Evolutionary conservation across 768 basidiomycete genomes (phyloP), one percentile per base, ranked within the genome.

Genomic region (Rhizopogon roseolus): DNA sequence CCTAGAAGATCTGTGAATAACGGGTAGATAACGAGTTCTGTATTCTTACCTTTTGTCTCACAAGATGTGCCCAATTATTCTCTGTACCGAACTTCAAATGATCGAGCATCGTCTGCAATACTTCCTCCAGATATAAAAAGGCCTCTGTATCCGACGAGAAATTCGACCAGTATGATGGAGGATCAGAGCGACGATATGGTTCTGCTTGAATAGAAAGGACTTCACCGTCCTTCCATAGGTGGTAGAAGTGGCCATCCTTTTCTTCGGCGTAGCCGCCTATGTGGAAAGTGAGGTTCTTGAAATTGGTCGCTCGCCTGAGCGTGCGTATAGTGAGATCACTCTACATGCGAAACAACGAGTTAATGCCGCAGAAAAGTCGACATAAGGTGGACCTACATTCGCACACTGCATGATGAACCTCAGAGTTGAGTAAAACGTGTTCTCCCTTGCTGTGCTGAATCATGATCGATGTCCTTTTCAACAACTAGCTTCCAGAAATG

Each of bases 41-140:
- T 36, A 10, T 3, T 34, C 32, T 48, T 9, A 48, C 46, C 46
- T 68, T 71, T 40, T 60, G 52, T 17, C 66, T 68, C 14, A 69
- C 57, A 16, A 69, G 58, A 60, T 71, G 51, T 42, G 70, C 70
- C 66, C 66, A 70, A 43, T 70, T 71, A 9, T 65, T 56, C 53
- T 69, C 61, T 25, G 65, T 57, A 6, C 70, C 68, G 11, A 70
- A 56, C 5, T 58, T 57, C 45, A 69, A 63, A 4, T 44, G 54
- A 22, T 71, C 69, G 5, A 71, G 53, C 68, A 71, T 71, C 7
- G 64, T 61, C 39, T 70, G 70, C 51, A 70, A 54, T 6, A 69
- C 64, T 42, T 71, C 68, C 54, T 58, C 54, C 37, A 69, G 43
- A 22, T 69, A 50, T 36, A 41, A 56, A 5, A 56, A 59, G 1